phyloP scores from a whole-genome alignment of 352 stramenopile species.

The Globisporangium canariense region DNA sequence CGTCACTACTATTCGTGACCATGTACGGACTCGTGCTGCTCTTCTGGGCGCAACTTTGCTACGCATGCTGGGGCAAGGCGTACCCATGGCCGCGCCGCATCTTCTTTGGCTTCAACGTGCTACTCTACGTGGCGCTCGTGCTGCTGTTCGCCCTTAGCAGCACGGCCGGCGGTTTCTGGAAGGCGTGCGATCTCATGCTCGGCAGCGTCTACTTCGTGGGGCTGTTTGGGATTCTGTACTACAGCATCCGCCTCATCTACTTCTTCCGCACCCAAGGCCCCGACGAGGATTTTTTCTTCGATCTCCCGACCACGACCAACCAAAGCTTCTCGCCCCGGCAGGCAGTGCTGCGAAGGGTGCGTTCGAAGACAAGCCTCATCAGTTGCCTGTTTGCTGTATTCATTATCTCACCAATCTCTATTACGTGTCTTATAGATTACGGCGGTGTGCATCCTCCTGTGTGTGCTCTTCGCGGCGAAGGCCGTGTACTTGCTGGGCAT shows the following conservation, averaged over 20 bases:
- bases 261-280: constrained; percentile 75
- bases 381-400: not conserved
- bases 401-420: not conserved
- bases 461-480: constrained; percentile 64
- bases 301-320: constrained; percentile 40
- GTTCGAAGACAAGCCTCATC: not conserved
- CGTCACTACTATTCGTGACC: constrained; percentile 78
- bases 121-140: constrained; percentile 59
- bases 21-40: constrained; percentile 85
- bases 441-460: constrained; percentile 66
- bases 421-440: constrained; percentile 51
- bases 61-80: constrained; percentile 72
- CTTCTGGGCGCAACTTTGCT: constrained; percentile 84
- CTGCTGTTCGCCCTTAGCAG: constrained; percentile 41
- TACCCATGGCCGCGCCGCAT: constrained; percentile 69
- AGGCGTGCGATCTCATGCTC: constrained; percentile 64
- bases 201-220: constrained; percentile 60
- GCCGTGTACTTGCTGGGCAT: constrained; percentile 71
- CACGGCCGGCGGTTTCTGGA: constrained; percentile 55
- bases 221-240: constrained; percentile 73
- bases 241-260: constrained; percentile 72
- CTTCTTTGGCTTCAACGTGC: constrained; percentile 77
- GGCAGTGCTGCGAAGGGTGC: constrained; percentile 61
- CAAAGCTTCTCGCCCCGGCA: constrained; percentile 43
- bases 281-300: constrained; percentile 83